Base-by-base conservation (phyloP, 2,329 filamentous ascomycete genomes). In the Monilinia fructigena region DNA sequence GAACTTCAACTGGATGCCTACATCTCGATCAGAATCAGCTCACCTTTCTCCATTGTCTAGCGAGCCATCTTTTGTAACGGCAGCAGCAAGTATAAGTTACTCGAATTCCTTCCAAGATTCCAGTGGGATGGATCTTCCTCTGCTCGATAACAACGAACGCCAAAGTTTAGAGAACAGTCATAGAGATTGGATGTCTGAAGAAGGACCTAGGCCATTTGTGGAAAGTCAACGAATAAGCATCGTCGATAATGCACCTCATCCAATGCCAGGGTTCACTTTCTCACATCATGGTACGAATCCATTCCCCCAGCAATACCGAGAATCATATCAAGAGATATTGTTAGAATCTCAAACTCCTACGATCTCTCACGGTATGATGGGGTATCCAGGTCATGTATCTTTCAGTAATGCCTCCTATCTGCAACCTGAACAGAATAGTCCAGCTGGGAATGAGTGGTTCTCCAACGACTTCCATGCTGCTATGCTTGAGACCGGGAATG, bases 401-500 rank as follows among this genome's bases (percentile, higher is more conserved):
- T 60, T 55, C 38, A 58, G 28, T 16, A 48, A 60, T 23, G 26
- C 26, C 23, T 23, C 63, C 11, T 42, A 53, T 42, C 28, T 53
- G 26, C 67, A 69, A 18, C 62, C 69, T 10, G 66, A 67, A 14
- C 40, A 42, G 31, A 42, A 64, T 8, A 58, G 23, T 3, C 55
- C 60, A 14, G 31, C 60, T 10, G 63, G 47, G 7, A 68, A 70
- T 60, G 67, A 70, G 3, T 71, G 71, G 71, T 72, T 71, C 28
- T 72, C 70, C 2, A 67, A 68, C 35, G 71, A 73, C 40, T 71
- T 74, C 50, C 72, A 74, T n/a, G 68, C 68, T 16, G 72, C 71
- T 0, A 70, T 73, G 69, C 56, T 67, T 23, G 72, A 73, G 55
- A 72, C 70, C 23, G 70, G 69, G 6, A 71, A 70, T 58, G 70